Base-by-base conservation (phyloP, 192 early-diverging fungal genomes). In the Coemansia sp. region DNA sequence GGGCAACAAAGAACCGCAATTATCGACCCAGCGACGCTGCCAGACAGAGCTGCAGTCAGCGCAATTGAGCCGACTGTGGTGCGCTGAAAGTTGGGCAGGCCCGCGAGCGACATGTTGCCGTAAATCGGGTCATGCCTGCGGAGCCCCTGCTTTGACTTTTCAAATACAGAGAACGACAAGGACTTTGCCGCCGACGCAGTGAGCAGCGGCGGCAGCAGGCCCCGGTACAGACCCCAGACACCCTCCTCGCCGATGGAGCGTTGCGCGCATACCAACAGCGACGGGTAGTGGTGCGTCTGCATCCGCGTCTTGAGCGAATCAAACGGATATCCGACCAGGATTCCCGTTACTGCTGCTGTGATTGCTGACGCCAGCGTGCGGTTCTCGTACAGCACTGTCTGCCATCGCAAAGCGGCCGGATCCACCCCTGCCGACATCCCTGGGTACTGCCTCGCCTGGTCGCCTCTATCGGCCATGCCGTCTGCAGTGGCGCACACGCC, bases 291-390 rank as follows among this genome's bases (percentile, higher is more conserved):
- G 55, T 88, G 83, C 5, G 92, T 94, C 67, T 98, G 95, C 91
- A 98, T 92, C 39, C 93, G 75, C 13, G 95, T 98, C 74, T 98
- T 98, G 31, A 98, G 74, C 17, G 90, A 89, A 67, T 98, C 95
- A 70, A 96, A 96, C 65, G 86, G 86, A 55, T 80, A 88, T 14
- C 86, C 86, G 22, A 79, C 80, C 28, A 85, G 48, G 22, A 83
- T 82, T 23, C 84, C 81, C 7, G 76, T 70, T 4, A 86, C 78
- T 4, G 86, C 82, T 8, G 86, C 86, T 18, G 77, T 76, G 14
- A 85, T 80, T 20, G 86, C 86, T 9, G 84, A 81, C 26, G 82
- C 61, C 16, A 84, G 68, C 6, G 84, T 88, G 25, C 82, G 71
- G 56, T 88, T 71, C 34, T 71, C 68, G 22, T 71, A 71, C 18